Base-by-base conservation (phyloP, 208 protist species). In the Acanthamoeba quina region DNA sequence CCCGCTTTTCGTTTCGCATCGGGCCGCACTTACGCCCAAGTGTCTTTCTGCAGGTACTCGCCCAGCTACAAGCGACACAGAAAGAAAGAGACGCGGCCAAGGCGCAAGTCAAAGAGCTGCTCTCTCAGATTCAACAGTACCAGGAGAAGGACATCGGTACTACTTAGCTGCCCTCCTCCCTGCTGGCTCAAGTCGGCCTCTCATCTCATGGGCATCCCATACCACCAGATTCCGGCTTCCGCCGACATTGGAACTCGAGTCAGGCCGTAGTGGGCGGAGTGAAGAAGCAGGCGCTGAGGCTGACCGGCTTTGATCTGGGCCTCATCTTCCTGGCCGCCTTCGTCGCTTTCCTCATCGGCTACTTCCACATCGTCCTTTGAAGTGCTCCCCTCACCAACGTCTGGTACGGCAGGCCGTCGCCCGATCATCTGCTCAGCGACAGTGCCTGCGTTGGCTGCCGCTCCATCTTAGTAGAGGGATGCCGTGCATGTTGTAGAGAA, bases 91-190 rank as follows among this genome's bases (percentile, higher is more conserved):
- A 91, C 34, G 85, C 70, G 21, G 60, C 64, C 58, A 91, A 91
- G 58, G 64, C 58, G 34, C 85, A 91, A 26, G 58, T 91, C 85
- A 91, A 91, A 72, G 60, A 91, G 24, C 85, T 91, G 58, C 85
- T 91, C 56, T 91, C 85, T 26, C 85, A 91, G 21, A 91, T 91
- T 41, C 85, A 91, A 31, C 56, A 68, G 15, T 91, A 91, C 34
- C 85, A 91, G 85, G 85, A 91, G 44, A 91, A 91, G 64, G 85
- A 91, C 47, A 91, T 91, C 21, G 85, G 85, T 90, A 49, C 41
- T 19, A 56, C 9, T 56, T 11, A 6, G 19, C 56, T 62, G 10
- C 21, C 7, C 15, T 41, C 21, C 6, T 86, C 26, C 41, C 1
- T 34, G 1, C 41, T 37, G 26, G 62, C 78, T 0, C 31, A n/a